Conservation (phyloP, 177 flowering plant species). For the Vitis hybrid region DNA sequence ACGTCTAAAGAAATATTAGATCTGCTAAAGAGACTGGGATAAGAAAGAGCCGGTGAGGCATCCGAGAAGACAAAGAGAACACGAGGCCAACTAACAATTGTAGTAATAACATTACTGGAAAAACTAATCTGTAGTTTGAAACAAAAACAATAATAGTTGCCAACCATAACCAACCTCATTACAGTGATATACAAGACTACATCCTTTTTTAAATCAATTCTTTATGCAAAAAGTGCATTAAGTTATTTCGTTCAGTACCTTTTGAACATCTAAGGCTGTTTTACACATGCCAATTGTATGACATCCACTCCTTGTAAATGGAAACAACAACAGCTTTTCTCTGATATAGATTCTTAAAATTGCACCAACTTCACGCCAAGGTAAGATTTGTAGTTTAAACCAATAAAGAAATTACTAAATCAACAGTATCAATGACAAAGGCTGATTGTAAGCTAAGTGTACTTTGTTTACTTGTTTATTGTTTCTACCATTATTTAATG, state of each 20-base stretch:
- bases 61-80: slow-evolving; percentile 6
- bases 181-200: slow-evolving; percentile 4
- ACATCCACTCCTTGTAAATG: slow-evolving; percentile 15
- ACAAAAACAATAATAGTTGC: slow-evolving; percentile 26
- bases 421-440: not conserved
- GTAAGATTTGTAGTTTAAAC: not conserved
- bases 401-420: not conserved
- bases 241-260: not conserved
- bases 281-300: slow-evolving; percentile 5
- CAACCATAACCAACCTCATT: slow-evolving; percentile 13
- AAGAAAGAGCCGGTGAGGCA: slow-evolving; percentile 10
- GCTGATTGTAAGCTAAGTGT: slow-evolving; percentile 1
- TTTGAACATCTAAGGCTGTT: slow-evolving; percentile 21
- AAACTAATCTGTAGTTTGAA: slow-evolving; percentile 41
- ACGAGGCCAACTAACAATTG: slow-evolving; percentile 13
- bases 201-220: not conserved
- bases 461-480: not conserved
- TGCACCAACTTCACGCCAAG: slow-evolving; percentile 5
- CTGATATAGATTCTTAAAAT: slow-evolving; percentile 8
- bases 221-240: not conserved
- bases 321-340: slow-evolving; percentile 24
- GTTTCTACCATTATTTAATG: not conserved
- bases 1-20: slow-evolving; percentile 8
- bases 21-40: slow-evolving; percentile 1
- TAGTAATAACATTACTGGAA: slow-evolving; percentile 22